Evolutionary conservation across 441 rosid genomes (phyloP).

Genomic region (Bruguiera hainesii): DNA sequence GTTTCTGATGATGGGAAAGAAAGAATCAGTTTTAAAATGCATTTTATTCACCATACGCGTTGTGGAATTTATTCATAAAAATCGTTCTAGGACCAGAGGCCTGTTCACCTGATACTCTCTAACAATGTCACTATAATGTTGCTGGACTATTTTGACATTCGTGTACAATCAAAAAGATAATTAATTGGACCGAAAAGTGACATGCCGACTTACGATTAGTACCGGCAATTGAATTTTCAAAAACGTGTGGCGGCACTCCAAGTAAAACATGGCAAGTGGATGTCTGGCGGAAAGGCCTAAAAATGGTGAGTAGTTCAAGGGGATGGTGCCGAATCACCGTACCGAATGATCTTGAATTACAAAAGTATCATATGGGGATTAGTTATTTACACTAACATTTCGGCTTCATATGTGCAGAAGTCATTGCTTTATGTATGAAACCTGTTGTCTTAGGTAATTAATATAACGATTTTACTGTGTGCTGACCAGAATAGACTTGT

Average conservation of each 20-base stretch:
- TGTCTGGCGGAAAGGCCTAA: conserved; percentile 16
- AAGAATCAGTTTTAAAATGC: not conserved
- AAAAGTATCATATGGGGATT: not conserved
- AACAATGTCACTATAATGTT: not conserved
- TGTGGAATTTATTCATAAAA: not conserved
- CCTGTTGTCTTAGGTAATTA: not conserved
- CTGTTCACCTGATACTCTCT: too few relatives aligned
- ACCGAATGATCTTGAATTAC: not conserved
- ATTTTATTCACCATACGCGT: not conserved
- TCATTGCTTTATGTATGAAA: too few relatives aligned
- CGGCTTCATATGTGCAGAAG: too few relatives aligned
- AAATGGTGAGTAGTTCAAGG: not conserved
- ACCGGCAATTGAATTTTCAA: not conserved
- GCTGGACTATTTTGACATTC: conserved; percentile 11
- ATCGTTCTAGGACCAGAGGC: too few relatives aligned
- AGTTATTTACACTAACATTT: too few relatives aligned
- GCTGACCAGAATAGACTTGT: too few relatives aligned
- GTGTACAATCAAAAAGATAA: not conserved
- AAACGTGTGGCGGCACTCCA: conserved; percentile 10
- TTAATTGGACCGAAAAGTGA: conserved; percentile 4
- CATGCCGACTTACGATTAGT: not conserved
- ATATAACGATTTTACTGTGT: too few relatives aligned
- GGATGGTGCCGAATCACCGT: conserved; percentile 3
- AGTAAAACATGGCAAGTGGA: not conserved
- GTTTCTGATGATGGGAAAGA: not conserved